phyloP scores from a whole-genome alignment of 441 rosid species.

The Monsonia emarginata region DNA sequence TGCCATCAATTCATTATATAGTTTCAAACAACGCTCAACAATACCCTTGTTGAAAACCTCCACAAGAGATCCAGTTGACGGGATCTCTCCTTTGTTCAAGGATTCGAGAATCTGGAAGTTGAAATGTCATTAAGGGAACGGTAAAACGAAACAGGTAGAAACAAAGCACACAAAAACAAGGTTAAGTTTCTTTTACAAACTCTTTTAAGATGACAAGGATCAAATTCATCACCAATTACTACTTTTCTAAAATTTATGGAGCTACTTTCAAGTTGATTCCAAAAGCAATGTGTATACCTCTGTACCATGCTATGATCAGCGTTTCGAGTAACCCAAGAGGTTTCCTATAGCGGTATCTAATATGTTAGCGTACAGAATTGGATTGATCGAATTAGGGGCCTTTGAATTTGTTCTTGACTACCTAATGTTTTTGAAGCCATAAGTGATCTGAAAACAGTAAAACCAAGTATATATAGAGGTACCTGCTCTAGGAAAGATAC shows the following conservation, averaged over 20 bases:
- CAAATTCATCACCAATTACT: neutral
- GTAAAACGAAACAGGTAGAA: conserved; percentile 4
- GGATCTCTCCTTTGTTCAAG: conserved; percentile 95
- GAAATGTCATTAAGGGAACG: conserved; percentile 14
- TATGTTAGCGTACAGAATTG: too few species aligned
- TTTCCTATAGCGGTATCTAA: too few species aligned
- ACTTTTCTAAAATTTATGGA: neutral
- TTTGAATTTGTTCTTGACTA: neutral
- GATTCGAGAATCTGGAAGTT: conserved; percentile 82
- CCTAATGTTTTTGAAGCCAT: neutral
- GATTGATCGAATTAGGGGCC: too few species aligned
- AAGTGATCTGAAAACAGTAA: neutral
- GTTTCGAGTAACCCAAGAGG: neutral
- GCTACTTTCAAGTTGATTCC: neutral
- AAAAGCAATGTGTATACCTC: neutral
- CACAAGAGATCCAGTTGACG: conserved; percentile 94
- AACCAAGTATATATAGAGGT: conserved; percentile 10
- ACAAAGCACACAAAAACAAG: neutral
- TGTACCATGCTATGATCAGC: neutral
- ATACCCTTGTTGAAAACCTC: conserved; percentile 93
- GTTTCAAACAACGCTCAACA: conserved; percentile 70
- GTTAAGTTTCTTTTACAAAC: neutral
- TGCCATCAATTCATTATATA: conserved; percentile 58
- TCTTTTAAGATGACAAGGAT: neutral
- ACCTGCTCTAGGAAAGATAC: conserved; percentile 90